Percentiles rank a stretch among this genome's conserved stretches.
Conservation (phyloP, 1,139 yeast genomes). For the Taphrina deformans region DNA sequence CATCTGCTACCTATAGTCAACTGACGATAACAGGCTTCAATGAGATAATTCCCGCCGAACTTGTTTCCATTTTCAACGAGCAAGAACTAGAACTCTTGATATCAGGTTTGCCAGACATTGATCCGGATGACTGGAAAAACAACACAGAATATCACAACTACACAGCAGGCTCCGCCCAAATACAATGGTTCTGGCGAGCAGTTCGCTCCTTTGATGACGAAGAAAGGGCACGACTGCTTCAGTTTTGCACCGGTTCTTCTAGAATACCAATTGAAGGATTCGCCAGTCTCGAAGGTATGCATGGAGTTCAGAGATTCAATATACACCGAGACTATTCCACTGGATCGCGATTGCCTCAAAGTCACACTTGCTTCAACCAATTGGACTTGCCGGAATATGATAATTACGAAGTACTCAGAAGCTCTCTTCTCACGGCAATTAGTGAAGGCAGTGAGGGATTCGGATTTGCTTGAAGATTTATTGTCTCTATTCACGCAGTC, state of each 20-base stretch:
- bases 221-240: constrained; percentile 88
- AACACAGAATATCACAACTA: constrained; percentile 83
- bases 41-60: constrained; percentile 84
- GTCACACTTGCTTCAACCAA: constrained; percentile 61
- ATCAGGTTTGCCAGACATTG: constrained; percentile 94
- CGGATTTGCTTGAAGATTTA: constrained; percentile 70
- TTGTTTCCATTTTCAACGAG: constrained; percentile 87
- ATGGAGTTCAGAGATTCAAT: constrained; percentile 81
- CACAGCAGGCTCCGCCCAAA: constrained; percentile 78
- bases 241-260: constrained; percentile 96
- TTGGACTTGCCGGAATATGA: constrained; percentile 92
- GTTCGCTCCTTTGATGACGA: constrained; percentile 91
- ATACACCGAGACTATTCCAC: constrained; percentile 89
- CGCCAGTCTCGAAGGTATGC: constrained; percentile 82
- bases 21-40: constrained; percentile 63
- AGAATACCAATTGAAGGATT: constrained; percentile 96
- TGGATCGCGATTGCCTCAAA: constrained; percentile 72
- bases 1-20: background rate
- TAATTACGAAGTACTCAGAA: constrained; percentile 78
- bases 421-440: constrained; percentile 76
- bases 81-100: constrained; percentile 90
- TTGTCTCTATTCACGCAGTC: too few species aligned
- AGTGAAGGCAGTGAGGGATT: constrained; percentile 97
- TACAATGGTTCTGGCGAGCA: constrained; percentile 98
- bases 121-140: constrained; percentile 91